Evolutionary conservation across 495 filamentous ascomycete genomes (phyloP).

Genomic region (Penicillium paxilli): DNA sequence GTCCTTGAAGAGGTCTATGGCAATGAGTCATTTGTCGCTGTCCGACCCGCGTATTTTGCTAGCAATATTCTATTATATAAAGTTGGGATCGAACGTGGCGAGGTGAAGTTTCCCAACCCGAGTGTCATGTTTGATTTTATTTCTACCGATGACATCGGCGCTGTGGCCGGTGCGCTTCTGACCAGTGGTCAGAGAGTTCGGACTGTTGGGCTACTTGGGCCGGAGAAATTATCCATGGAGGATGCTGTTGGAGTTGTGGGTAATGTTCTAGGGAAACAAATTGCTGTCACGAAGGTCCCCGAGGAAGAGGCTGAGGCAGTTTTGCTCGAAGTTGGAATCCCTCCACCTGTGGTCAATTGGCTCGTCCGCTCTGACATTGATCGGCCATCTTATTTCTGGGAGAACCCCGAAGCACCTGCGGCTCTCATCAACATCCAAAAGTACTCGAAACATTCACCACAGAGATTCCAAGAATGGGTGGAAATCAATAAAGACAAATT

Average conservation of each 20-base stretch:
- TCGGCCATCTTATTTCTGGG: neutral
- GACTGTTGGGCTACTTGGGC: constrained; percentile 9
- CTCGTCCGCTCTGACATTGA: constrained; percentile 2
- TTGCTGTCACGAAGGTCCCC: constrained; percentile 5
- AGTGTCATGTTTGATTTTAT: constrained; percentile 14
- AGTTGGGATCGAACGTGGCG: constrained; percentile 5
- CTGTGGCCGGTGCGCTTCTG: constrained; percentile 8
- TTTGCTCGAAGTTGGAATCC: neutral
- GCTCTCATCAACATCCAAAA: constrained; percentile 9
- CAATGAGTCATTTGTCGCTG: constrained; percentile 5
- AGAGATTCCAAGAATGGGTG: constrained; percentile 49
- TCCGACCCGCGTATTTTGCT: constrained; percentile 15
- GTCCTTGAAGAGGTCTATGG: constrained; percentile 19
- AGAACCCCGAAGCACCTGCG: neutral
- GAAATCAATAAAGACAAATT: constrained; percentile 23
- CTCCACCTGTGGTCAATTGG: constrained; percentile 1
- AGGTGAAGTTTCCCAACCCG: constrained; percentile 3
- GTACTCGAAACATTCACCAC: constrained; percentile 30
- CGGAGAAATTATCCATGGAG: constrained; percentile 1
- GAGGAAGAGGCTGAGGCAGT: constrained; percentile 4
- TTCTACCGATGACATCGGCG: constrained; percentile 15
- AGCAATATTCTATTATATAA: constrained; percentile 10
- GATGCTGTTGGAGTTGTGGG: constrained; percentile 9
- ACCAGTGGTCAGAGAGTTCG: constrained; percentile 6
- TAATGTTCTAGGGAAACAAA: constrained; percentile 3